These are phyloP conservation scores for Mycena albidolilacea DNA, from an alignment of 768 basidiomycete species.

Conservation along the genomic window DNA sequence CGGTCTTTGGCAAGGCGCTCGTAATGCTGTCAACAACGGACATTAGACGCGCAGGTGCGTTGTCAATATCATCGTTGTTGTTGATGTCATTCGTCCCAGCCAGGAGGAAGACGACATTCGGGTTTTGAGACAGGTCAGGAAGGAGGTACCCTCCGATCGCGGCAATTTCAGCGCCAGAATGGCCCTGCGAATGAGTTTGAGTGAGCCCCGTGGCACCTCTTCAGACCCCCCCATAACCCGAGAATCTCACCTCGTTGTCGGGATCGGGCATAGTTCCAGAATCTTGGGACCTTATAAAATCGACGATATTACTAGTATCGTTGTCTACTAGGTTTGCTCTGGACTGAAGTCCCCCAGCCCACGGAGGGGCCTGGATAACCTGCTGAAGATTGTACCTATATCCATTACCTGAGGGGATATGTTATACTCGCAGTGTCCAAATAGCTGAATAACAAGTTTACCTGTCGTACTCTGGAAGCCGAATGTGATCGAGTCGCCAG, in stretches of 20 bases:
- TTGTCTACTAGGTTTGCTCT: background rate
- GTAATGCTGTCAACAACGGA: constrained; percentile 20
- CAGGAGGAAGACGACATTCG: constrained; percentile 25
- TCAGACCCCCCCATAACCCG: too few relatives aligned
- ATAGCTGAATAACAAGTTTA: too few relatives aligned
- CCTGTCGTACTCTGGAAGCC: constrained; percentile 17
- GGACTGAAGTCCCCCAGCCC: background rate
- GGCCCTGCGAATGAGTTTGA: too few relatives aligned
- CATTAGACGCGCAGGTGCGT: constrained; percentile 20
- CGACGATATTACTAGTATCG: background rate
- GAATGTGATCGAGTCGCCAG: constrained; percentile 28
- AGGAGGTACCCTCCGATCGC: constrained; percentile 1
- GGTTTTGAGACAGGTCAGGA: constrained; percentile 15
- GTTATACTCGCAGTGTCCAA: too few relatives aligned
- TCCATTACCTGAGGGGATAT: too few relatives aligned
- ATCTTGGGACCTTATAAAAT: constrained; percentile 29
- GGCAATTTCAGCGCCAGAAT: constrained; percentile 27
- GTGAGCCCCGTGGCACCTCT: too few relatives aligned
- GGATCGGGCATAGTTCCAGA: constrained; percentile 29
- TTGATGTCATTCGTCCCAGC: constrained; percentile 34
- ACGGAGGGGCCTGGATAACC: constrained; percentile 19
- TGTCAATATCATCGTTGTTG: constrained; percentile 14
- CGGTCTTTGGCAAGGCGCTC: background rate
- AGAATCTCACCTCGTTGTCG: constrained; percentile 23
- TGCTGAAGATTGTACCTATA: constrained; percentile 27